Base-by-base conservation (phyloP, 768 basidiomycete genomes). In the Punctularia strigosozonata region DNA sequence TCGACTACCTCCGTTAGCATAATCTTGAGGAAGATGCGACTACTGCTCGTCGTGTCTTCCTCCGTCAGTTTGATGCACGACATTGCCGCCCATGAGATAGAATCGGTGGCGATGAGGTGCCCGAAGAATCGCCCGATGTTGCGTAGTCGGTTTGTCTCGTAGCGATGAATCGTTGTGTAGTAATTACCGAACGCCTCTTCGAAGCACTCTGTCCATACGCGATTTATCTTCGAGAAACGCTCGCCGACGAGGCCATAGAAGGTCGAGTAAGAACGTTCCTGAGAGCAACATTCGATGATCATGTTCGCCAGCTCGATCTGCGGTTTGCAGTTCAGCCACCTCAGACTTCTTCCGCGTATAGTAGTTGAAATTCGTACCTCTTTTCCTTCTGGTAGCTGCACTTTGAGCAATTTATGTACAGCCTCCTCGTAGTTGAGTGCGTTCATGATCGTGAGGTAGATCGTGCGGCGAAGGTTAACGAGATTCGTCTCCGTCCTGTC, bases 271-370 rank as follows among this genome's bases (percentile, higher is more conserved):
- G 94, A 91, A 12, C 95, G 84, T 58, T 98, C 95, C 65, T 99
- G 95, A 2, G 95, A 98, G 58, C 95, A 98, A 83, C 95, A 99
- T 53, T 98, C 94, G 59, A 99, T 86, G 45, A 99, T 75, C 95
- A 99, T 99, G 69, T 98, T 97, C 57, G 87, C 77, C 42, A 99
- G 62, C 57, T 97, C 94, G 49, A 89, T 84, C 89, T 95, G 51
- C 3, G 25, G n/a, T 25, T 33, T n/a, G 19, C 19, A 10, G 22
- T 30, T n/a, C n/a, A 38, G 15, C 15, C 17, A 25, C 2, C 3
- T 14, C 2, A 5, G 31, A n/a, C n/a, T n/a, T n/a, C n/a, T n/a
- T n/a, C n/a, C n/a, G n/a, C n/a, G n/a, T n/a, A n/a, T n/a, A n/a
- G n/a, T n/a, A n/a, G n/a, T n/a, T 36, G 24, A 2, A 13, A 36